Conservation (phyloP, 805 yeast genomes). For the Saccharomycopsis microspora region DNA sequence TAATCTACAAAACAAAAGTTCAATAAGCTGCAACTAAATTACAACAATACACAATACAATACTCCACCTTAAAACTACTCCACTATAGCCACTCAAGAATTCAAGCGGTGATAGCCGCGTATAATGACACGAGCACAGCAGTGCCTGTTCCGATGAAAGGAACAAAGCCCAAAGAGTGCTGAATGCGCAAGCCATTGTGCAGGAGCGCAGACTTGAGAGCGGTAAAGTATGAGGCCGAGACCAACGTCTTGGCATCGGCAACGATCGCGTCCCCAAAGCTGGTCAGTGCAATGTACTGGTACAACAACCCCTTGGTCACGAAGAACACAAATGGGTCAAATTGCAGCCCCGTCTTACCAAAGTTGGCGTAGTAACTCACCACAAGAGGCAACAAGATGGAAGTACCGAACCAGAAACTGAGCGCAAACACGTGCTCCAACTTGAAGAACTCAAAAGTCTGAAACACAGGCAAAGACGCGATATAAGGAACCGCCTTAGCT, state of each 20-base stretch:
- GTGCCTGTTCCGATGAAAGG: slow-evolving; percentile 23
- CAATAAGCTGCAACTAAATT: too few relatives aligned
- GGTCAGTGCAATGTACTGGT: slow-evolving; percentile 24
- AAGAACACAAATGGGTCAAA: slow-evolving; percentile 47
- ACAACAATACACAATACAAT: too few relatives aligned
- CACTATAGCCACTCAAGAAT: background rate
- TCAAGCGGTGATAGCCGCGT: slow-evolving; percentile 22
- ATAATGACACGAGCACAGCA: slow-evolving; percentile 26
- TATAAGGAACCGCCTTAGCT: background rate
- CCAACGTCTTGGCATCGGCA: background rate
- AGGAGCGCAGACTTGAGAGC: slow-evolving; percentile 15
- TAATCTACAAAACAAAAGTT: too few relatives aligned
- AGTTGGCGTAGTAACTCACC: background rate
- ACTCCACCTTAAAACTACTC: too few relatives aligned
- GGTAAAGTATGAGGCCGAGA: background rate
- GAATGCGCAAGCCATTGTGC: slow-evolving; percentile 19
- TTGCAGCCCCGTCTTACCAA: slow-evolving; percentile 10
- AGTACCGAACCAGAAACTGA: slow-evolving; percentile 19
- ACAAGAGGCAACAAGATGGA: background rate
- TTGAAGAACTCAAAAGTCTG: slow-evolving; percentile 16
- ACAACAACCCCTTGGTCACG: slow-evolving; percentile 33
- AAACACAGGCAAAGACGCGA: background rate
- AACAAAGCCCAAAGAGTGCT: slow-evolving; percentile 23
- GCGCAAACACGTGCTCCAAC: slow-evolving; percentile 17
- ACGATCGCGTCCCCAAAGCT: slow-evolving; percentile 5